Conservation (phyloP, 140 eudicot genomes). For the Ambrosia hybrid region DNA sequence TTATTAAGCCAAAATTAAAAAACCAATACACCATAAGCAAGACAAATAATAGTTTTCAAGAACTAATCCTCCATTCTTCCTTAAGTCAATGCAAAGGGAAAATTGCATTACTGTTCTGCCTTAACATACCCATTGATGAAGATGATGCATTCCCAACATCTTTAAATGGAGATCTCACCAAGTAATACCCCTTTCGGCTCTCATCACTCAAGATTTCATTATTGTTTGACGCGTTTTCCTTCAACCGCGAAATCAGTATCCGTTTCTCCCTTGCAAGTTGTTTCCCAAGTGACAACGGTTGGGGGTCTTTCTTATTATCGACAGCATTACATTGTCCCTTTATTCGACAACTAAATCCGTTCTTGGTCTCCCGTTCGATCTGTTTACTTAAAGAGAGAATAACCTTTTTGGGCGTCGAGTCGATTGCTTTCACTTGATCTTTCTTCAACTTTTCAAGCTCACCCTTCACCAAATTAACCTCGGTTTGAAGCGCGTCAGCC, state of each 20-base stretch:
- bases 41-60: slow-evolving; percentile 9
- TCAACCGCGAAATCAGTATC: slow-evolving; percentile 39
- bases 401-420: slow-evolving; percentile 18
- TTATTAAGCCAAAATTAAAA: slow-evolving; percentile 13
- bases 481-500: slow-evolving; percentile 45
- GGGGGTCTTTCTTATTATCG: slow-evolving; percentile 32
- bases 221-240: slow-evolving; percentile 41
- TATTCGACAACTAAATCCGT: slow-evolving; percentile 36
- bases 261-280: slow-evolving; percentile 73
- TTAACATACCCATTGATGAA: slow-evolving; percentile 27
- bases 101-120: slow-evolving; percentile 45
- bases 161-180: slow-evolving; percentile 54
- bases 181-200: slow-evolving; percentile 33
- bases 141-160: slow-evolving; percentile 58
- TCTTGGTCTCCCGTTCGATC: slow-evolving; percentile 57
- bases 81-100: slow-evolving; percentile 46
- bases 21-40: slow-evolving; percentile 9
- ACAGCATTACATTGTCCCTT: slow-evolving; percentile 32
- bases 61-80: slow-evolving; percentile 28
- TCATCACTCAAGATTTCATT: slow-evolving; percentile 31
- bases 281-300: slow-evolving; percentile 52
- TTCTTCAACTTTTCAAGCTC: slow-evolving; percentile 47
- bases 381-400: slow-evolving; percentile 42
- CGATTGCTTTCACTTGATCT: slow-evolving; percentile 26
- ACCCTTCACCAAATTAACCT: slow-evolving; percentile 29